Evolutionary conservation across 176 grass and related monocot species (phyloP), one percentile per base, ranked within the genome.

Genomic region (Saccharum officinarum): DNA sequence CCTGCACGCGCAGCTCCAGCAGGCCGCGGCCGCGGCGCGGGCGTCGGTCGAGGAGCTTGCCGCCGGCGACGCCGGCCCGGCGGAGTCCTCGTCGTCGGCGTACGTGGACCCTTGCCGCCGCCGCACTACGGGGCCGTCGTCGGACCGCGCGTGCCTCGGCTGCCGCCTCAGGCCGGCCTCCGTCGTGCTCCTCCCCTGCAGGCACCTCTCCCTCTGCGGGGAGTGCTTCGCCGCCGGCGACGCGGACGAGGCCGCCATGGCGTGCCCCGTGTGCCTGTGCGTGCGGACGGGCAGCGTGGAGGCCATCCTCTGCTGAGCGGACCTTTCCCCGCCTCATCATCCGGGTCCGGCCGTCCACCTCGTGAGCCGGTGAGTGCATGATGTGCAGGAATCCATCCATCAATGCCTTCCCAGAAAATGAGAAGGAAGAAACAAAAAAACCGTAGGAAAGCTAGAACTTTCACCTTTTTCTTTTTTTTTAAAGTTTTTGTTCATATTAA

Each of bases 1-100:
- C 33, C 93, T 98, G 38, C 93, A 98, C 75, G 88, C 86, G 4
- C 93, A 98, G 89, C 91, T 98, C 22, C 96, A 98, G 82, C 91
- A 94, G 5, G 89, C 96, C 10, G 84, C 87, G 2, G 83, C 84
- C 12, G 75, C 71, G 41, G 87, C 85, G 16, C 82, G 69, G 30
- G 87, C 77, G 0, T 81, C 82, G 0, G 76, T 46, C 9, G 80
- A 85, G 14, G 87, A 77, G 79, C 44, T 69, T 30, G 70, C 10
- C 8, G 64, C 62, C 11, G 71, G 26, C 52, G 92, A 22, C 10
- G 67, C 15, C 7, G 75, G 75, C 4, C 89, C 76, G 6, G 89
- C 80, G 68, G 89, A 91, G 1, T 91, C 89, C 9, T 87, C 85
- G 13, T 80, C 85, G 40, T 91, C 89, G 31, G 89, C 89, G 80